A percentile compares a stretch with the other conserved stretches of the same genome.
phyloP scores from a whole-genome alignment of 352 stramenopile species.

The Aphanomyces cochlioides region DNA sequence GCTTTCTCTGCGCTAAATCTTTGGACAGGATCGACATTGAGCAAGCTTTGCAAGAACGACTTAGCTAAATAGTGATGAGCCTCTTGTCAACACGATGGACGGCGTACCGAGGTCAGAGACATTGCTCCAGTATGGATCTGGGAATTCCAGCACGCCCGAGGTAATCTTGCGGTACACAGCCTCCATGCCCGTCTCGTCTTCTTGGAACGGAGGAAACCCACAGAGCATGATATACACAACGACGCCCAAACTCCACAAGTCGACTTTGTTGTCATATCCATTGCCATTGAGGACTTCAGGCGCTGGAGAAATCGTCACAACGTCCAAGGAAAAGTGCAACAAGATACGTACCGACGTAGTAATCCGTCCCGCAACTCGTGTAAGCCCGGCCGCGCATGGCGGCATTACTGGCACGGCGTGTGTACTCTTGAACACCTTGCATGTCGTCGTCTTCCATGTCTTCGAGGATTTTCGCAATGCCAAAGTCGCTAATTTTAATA shows the following conservation, averaged over 20 bases:
- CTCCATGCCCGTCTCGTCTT: slow-evolving; percentile 78
- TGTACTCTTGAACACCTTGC: slow-evolving; percentile 28
- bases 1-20: slow-evolving; percentile 65
- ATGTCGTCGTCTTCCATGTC: slow-evolving; percentile 59
- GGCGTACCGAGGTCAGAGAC: slow-evolving; percentile 64
- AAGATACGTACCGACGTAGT: slow-evolving; percentile 51
- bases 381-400: slow-evolving; percentile 70
- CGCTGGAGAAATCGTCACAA: slow-evolving; percentile 29
- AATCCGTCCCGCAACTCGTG: slow-evolving; percentile 84
- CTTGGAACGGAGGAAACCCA: slow-evolving; percentile 73
- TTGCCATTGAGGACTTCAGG: slow-evolving; percentile 81
- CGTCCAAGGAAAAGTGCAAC: too few relatives aligned
- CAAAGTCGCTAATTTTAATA: background rate
- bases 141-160: slow-evolving; percentile 72
- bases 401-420: slow-evolving; percentile 25
- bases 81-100: slow-evolving; percentile 10
- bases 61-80: slow-evolving; percentile 44
- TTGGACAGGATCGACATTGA: slow-evolving; percentile 70
- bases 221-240: slow-evolving; percentile 88
- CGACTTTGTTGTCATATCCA: slow-evolving; percentile 84
- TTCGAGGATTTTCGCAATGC: slow-evolving; percentile 47
- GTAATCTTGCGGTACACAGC: slow-evolving; percentile 84
- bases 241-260: slow-evolving; percentile 81
- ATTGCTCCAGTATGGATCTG: slow-evolving; percentile 81
- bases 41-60: slow-evolving; percentile 71